Evolutionary conservation across 129 eudicot species (phyloP), one percentile per base, ranked within the genome.

Genomic region (Escallonia herrerae): DNA sequence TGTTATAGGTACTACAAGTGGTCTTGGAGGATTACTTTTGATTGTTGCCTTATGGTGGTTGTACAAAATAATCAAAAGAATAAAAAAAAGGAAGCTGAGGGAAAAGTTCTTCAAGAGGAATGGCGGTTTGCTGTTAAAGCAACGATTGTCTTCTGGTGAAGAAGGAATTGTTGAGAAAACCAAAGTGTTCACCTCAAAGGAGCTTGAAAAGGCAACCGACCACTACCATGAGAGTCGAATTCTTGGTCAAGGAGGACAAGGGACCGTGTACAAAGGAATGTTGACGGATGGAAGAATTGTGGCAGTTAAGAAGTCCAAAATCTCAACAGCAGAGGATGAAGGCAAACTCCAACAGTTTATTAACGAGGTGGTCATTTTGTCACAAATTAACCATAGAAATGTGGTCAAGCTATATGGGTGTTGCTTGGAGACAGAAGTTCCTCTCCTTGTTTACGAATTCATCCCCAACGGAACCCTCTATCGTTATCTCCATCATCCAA

Each of bases 281-380:
- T 50, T 70, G 11, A 22, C 67, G 2, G 60, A 70, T 49, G 56
- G 56, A 7, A 13, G 22, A 39, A 47, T 60, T 0, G 52, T 70
- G 2, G 75, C 75, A 5, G 8, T 70, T 11, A 70, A 70, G 47
- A 70, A 70, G 55, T 81, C 86, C n/a, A n/a, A n/a, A n/a, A n/a
- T n/a, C 0, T 61, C 75, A 0, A 61, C 50, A 15, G 9, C 6
- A 12, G 38, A 15, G 1, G 59, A 70, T 9, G 43, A 60, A 8
- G 12, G 42, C 38, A 61, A 58, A 15, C 10, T 71, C 0, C 45
- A 71, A 8, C 60, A 62, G 47, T 71, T 71, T 45, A 62, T 71
- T 7, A 71, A 71, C 12, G 68, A 71, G 55, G 76, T 71, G 12
- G 44, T 53, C 4, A 54, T 71, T 5, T 43, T 71, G 3, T 71